Base-by-base conservation (phyloP, 176 grass and related monocot species). In the Oryza australiensis region DNA sequence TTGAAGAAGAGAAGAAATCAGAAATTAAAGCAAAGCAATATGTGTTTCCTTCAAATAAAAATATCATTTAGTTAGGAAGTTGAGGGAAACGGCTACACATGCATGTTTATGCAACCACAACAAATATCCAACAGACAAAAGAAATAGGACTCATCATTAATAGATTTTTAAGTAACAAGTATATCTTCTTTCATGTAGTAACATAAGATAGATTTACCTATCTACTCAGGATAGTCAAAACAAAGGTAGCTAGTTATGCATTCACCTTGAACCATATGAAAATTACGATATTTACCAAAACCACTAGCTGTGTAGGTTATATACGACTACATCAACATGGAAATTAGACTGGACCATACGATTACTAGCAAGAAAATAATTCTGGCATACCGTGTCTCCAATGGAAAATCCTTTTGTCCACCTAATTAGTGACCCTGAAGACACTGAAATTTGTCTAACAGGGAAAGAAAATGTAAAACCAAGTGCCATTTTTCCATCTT, bases 391-490 rank as follows among this genome's bases (percentile, higher is more conserved):
- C 83, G 51, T 78, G 84, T 99, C 87, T 92, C 77, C 80, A 77
- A 99, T 84, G 8, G 91, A 85, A 72, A 95, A 92, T 22, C 96
- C 89, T 91, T 99, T 92, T 33, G 93, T 99, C 93, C 96, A 99
- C 66, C 88, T 92, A 73, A 95, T 91, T 72, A 99, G 90, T 81
- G 86, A 74, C 45, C 96, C 96, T 30, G 91, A 95, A 89, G 89
- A 92, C 64, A 99, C 82, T 78, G 96, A 99, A 66, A 27, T 90
- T 83, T 99, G 96, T 87, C 68, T 90, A 68, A 99, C 80, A 73
- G 96, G 96, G 80, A 99, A 99, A 87, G 96, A 95, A 92, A 99
- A 99, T 42, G 96, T 95, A 87, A 99, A 95, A 68, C 93, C 96
- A 82, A 99, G 85, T 7, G 68, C 87, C 43, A 64, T 92, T 82